These are phyloP conservation scores for Thelonectria rubi DNA, from an alignment of 2,329 filamentous ascomycete genomes.

Conservation along the genomic window DNA sequence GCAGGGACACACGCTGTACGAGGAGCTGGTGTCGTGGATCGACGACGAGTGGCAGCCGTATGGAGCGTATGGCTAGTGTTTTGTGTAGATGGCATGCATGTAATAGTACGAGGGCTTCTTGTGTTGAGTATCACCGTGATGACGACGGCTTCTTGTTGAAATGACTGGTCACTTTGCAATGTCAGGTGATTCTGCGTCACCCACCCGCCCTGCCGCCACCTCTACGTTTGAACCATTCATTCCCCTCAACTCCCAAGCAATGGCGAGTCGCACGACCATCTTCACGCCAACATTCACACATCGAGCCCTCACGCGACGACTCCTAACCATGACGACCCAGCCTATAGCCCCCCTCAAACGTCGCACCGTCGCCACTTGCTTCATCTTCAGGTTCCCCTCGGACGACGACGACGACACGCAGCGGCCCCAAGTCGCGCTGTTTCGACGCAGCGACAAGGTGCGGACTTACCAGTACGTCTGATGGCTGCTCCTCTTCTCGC, in stretches of 20 bases:
- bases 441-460: conserved; percentile 67
- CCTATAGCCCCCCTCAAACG: conserved; percentile 40
- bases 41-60: conserved; percentile 49
- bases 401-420: conserved; percentile 43
- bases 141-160: no score
- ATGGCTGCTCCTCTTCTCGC: no score
- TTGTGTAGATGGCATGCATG: no score
- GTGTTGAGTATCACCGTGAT: no score
- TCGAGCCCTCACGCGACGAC: not conserved
- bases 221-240: not conserved
- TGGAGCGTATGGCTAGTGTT: conserved; percentile 38
- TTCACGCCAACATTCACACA: not conserved
- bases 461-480: conserved; percentile 65
- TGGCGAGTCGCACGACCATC: conserved; percentile 2
- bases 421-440: conserved; percentile 65
- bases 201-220: not conserved
- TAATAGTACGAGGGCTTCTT: no score
- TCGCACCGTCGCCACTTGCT: conserved; percentile 58
- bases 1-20: conserved; percentile 46
- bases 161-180: not conserved
- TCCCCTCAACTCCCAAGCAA: not conserved
- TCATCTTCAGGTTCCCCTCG: conserved; percentile 57
- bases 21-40: conserved; percentile 51
- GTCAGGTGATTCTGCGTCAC: conserved; percentile 15
- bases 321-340: no score